Base-by-base conservation (phyloP, 164 flowering plant species). In the Aristolochia californica region DNA sequence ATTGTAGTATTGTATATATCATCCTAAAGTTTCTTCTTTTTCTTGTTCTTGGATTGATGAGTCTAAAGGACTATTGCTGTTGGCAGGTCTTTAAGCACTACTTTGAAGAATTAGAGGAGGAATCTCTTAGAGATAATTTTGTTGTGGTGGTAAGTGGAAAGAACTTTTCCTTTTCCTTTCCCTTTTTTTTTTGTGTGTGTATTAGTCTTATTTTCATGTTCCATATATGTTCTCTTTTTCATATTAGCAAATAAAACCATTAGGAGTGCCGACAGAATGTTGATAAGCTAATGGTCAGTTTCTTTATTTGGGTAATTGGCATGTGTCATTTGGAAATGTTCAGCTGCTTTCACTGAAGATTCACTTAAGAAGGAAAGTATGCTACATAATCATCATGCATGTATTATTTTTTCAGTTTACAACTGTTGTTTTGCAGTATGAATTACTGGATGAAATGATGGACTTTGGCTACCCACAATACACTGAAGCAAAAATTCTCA, bases 381-480 rank as follows among this genome's bases (percentile, higher is more conserved):
- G 4, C 10, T 34, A 34, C 21, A 55, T 55, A n/a, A 12, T 2
- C 1, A 9, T 38, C 57, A 43, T 65, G 59, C 45, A n/a, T 1
- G 63, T 65, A 34, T 12, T 34, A 34, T 2, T 34, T 34, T 34
- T 34, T 34, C 10, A 5, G 40, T 34, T 8, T 34, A 34, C 40
- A 34, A 34, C 40, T 34, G 7, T 61, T 48, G 30, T 54, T 47
- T 63, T 66, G 66, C 78, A 94, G 99, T 94, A 94, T 59, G 99
- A 94, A 72, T 73, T 94, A 62, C 99, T 94, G 63, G 99, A 94
- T 67, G 99, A 94, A 67, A 87, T 94, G 77, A 94, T 94, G 99
- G 99, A 94, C 77, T 94, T 87, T 68, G 99, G 99, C 34, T 94
- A 90, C 73, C 99, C 99, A 65, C 99, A 94, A 66, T 94, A 75